phyloP scores from a whole-genome alignment of 495 filamentous ascomycete genomes.

The Clohesyomyces aquaticus region DNA sequence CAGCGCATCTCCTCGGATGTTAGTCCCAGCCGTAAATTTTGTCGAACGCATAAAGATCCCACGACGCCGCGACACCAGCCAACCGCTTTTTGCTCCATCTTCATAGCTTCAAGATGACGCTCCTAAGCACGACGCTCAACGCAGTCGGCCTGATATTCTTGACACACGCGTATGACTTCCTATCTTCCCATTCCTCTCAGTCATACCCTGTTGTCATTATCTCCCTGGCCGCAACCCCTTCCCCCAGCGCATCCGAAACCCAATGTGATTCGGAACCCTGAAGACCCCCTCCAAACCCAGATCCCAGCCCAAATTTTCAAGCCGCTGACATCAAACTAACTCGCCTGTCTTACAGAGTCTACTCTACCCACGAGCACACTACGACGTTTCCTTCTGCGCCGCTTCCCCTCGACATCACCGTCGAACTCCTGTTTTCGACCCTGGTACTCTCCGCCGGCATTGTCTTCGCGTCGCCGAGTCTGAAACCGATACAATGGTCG shows the following conservation, averaged over 20 bases:
- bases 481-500: slow-evolving; percentile 51
- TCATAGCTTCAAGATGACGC: slow-evolving; percentile 41
- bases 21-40: neutral
- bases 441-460: slow-evolving; percentile 49
- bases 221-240: slow-evolving; percentile 6
- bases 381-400: slow-evolving; percentile 31
- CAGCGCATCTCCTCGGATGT: no score
- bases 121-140: slow-evolving; percentile 43
- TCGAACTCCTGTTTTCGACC: slow-evolving; percentile 50
- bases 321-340: slow-evolving; percentile 25
- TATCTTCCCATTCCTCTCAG: slow-evolving; percentile 20
- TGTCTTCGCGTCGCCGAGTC: slow-evolving; percentile 43
- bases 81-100: neutral
- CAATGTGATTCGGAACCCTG: slow-evolving; percentile 8
- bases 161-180: slow-evolving; percentile 49
- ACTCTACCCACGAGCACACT: slow-evolving; percentile 52
- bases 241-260: slow-evolving; percentile 21
- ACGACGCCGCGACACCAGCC: slow-evolving; percentile 2
- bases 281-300: neutral
- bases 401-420: slow-evolving; percentile 50
- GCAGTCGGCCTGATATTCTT: slow-evolving; percentile 48
- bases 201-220: slow-evolving; percentile 15
- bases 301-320: slow-evolving; percentile 3
- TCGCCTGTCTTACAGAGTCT: slow-evolving; percentile 44
- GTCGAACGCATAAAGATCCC: slow-evolving; percentile 21